Conservation (phyloP, 1,139 yeast genomes). For the Taphrina communis region DNA sequence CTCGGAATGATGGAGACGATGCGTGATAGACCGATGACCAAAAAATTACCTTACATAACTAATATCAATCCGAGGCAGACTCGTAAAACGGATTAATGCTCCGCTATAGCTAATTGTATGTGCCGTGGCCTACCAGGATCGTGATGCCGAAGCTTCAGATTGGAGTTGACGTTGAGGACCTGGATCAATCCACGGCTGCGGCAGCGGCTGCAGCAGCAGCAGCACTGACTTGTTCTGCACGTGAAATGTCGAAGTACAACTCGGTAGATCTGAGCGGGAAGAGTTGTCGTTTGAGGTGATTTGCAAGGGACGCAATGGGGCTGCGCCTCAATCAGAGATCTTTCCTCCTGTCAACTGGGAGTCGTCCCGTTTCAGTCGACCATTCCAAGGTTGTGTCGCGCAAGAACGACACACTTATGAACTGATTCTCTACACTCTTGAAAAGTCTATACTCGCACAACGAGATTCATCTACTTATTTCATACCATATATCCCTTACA, state of each 20-base stretch:
- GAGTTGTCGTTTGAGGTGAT: background rate
- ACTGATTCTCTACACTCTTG: too few species aligned
- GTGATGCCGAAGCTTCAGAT: background rate
- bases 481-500: too few species aligned
- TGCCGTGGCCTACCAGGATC: background rate
- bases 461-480: too few species aligned
- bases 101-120: too few species aligned
- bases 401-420: too few species aligned
- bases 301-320: background rate
- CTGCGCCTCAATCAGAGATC: conserved; percentile 3
- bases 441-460: too few species aligned
- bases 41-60: background rate
- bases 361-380: background rate
- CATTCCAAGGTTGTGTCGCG: background rate
- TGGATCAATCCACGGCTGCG: background rate
- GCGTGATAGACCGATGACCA: background rate
- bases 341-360: background rate
- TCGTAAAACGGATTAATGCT: too few species aligned
- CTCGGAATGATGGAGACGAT: background rate
- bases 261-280: background rate
- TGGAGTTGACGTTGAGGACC: background rate
- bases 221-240: background rate
- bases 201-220: background rate
- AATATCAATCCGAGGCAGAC: background rate
- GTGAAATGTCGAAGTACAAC: too few species aligned